A percentile compares a stretch with the other conserved stretches of the same genome.
Evolutionary conservation across 805 yeast species (phyloP).

Genomic region (Candida nonsorbophila): DNA sequence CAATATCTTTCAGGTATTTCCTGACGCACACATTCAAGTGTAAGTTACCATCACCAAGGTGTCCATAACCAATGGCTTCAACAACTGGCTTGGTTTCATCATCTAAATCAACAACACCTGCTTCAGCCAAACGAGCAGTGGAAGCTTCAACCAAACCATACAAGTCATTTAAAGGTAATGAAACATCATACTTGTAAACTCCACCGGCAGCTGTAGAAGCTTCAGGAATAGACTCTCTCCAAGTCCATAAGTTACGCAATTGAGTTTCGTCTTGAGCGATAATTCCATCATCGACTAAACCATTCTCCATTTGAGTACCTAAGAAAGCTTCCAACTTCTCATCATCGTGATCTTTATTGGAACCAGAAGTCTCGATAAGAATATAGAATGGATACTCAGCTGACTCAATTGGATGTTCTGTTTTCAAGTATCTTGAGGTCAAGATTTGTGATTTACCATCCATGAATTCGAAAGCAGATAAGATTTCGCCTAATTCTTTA

Average conservation of each 20-base stretch:
- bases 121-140: conserved; percentile 51
- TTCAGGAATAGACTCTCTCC: conserved; percentile 95
- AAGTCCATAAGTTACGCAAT: conserved; percentile 76
- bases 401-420: conserved; percentile 73
- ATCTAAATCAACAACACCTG: conserved; percentile 53
- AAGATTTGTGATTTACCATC: conserved; percentile 65
- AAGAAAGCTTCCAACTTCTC: conserved; percentile 81
- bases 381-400: conserved; percentile 81
- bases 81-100: conserved; percentile 73
- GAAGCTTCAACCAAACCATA: conserved; percentile 80
- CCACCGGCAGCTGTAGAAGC: conserved; percentile 85
- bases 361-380: conserved; percentile 93
- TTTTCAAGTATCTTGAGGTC: conserved; percentile 55
- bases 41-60: conserved; percentile 94
- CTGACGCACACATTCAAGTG: conserved; percentile 92
- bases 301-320: conserved; percentile 81
- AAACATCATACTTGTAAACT: conserved; percentile 95
- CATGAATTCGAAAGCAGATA: conserved; percentile 94
- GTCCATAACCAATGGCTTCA: conserved; percentile 95
- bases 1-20: conserved; percentile 73
- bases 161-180: conserved; percentile 76
- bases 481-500: conserved; percentile 71
- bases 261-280: conserved; percentile 95
- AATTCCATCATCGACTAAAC: conserved; percentile 84
- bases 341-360: conserved; percentile 89